These are phyloP conservation scores for Dovyalis caffra DNA, from an alignment of 345 rosid species.

Conservation along the genomic window DNA sequence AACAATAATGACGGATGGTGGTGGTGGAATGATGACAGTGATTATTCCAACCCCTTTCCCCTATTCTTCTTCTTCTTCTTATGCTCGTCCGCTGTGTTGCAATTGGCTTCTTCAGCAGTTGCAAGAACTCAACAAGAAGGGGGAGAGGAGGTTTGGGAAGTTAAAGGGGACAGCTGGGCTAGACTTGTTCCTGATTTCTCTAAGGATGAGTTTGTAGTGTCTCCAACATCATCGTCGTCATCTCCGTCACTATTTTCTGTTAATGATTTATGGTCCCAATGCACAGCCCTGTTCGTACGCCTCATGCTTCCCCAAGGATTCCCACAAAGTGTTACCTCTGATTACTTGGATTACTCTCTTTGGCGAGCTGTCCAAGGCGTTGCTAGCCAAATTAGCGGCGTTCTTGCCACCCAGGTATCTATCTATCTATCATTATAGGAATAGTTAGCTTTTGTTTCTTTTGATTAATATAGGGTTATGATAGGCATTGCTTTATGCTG, in stretches of 20 bases:
- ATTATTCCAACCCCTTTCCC: conserved; percentile 11
- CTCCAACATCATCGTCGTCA: conserved; percentile 12
- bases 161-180: conserved; percentile 65
- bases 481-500: conserved; percentile 94
- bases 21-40: conserved; percentile 32
- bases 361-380: conserved; percentile 96
- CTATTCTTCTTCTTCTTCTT: conserved; percentile 31
- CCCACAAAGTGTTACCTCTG: conserved; percentile 78
- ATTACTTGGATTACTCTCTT: conserved; percentile 86
- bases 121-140: conserved; percentile 37
- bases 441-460: not conserved
- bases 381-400: conserved; percentile 89
- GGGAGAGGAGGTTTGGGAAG: conserved; percentile 59
- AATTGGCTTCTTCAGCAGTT: conserved; percentile 41
- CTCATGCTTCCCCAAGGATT: conserved; percentile 91
- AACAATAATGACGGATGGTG: conserved; percentile 10
- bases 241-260: not conserved
- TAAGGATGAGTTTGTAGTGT: conserved; percentile 50
- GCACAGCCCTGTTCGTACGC: conserved; percentile 41
- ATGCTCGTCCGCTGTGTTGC: conserved; percentile 41
- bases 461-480: not conserved
- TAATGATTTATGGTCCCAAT: conserved; percentile 38
- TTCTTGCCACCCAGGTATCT: conserved; percentile 92
- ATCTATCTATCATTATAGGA: not conserved
- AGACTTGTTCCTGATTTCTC: conserved; percentile 50